Evolutionary conservation across 2,329 filamentous ascomycete genomes (phyloP), one percentile per base, ranked within the genome.

Genomic region (Exophiala sp.): DNA sequence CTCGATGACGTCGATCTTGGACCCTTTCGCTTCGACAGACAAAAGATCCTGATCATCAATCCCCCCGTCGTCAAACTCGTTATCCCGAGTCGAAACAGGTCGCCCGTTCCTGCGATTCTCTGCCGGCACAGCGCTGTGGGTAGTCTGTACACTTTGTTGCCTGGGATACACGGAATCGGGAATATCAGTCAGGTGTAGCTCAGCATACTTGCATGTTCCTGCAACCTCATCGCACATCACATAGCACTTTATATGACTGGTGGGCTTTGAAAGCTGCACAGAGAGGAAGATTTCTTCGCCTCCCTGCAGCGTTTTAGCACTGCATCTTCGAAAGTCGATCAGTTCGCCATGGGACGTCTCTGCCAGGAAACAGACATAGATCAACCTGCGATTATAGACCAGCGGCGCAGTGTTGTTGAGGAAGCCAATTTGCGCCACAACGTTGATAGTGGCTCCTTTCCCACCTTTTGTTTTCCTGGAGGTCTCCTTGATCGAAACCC

Each of bases 181-280:
- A 18, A 85, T 65, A 35, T 76, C 52, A 6, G 21, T 70, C 4
- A 77, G 78, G 47, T 74, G 76, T 9, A 85, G 57, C 20, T 76
- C 74, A 5, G 80, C 82, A 55, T 73, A 71, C 56, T 77, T 74
- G 64, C 78, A 68, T 9, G 82, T 85, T 9, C 82, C 82, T 57
- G 81, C 89, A 63, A 97, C 87, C 40, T 90, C 86, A 71, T 96
- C 92, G 61, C 91, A 97, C 68, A 89, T 88, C 45, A 91, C 76
- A 65, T 85, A 83, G 56, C 84, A 89, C 20, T 78, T 78, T 33
- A 94, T 80, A 2, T 77, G 72, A 52, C 86, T 81, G 14, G 81
- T 78, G 0, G 75, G 67, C 3, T 72, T 72, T 1, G 69, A 78
- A 16, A 90, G 66, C 0, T 80, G 72, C 1, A 84, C 80, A 16